A percentile compares a stretch with the other conserved stretches of the same genome.
phyloP scores from a whole-genome alignment of 805 yeast genomes.

The Wickerhamiella bombiphila region DNA sequence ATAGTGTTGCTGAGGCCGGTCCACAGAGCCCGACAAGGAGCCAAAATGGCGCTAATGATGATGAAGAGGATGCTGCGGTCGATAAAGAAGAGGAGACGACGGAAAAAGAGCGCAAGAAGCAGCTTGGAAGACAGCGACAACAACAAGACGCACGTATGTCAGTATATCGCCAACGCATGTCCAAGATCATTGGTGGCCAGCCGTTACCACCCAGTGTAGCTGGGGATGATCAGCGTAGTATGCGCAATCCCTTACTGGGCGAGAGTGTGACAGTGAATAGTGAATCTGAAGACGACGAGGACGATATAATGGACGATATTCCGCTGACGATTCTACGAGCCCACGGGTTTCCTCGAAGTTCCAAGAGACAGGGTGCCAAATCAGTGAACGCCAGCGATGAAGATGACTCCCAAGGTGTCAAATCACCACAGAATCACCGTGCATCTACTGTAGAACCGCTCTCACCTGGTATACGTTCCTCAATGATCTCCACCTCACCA shows the following conservation, averaged over 20 bases:
- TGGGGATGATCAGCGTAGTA: background rate
- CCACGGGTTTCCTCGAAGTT: conserved; percentile 24
- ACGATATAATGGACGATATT: conserved; percentile 28
- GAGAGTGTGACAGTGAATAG: conserved; percentile 1
- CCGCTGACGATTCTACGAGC: conserved; percentile 29
- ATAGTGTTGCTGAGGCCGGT: conserved; percentile 4
- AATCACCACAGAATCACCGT: background rate
- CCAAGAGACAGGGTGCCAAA: background rate
- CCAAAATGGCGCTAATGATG: conserved; percentile 15
- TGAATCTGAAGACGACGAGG: conserved; percentile 18
- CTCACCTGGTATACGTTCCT: background rate
- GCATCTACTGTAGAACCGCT: background rate
- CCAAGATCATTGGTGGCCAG: conserved; percentile 23
- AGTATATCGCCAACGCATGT: conserved; percentile 30
- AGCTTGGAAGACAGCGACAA: conserved; percentile 17
- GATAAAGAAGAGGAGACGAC: conserved; percentile 22
- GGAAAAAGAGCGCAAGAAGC: conserved; percentile 13
- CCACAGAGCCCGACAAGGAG: too few relatives aligned
- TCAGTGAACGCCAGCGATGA: background rate
- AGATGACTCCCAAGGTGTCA: background rate
- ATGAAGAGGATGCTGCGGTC: conserved; percentile 29
- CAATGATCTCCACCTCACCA: background rate
- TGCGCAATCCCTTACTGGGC: background rate
- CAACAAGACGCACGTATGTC: conserved; percentile 28
- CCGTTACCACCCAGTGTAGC: conserved; percentile 6